These are phyloP conservation scores for Epichloe gansuensis DNA, from an alignment of 2,329 filamentous ascomycete genomes.

Conservation along the genomic window DNA sequence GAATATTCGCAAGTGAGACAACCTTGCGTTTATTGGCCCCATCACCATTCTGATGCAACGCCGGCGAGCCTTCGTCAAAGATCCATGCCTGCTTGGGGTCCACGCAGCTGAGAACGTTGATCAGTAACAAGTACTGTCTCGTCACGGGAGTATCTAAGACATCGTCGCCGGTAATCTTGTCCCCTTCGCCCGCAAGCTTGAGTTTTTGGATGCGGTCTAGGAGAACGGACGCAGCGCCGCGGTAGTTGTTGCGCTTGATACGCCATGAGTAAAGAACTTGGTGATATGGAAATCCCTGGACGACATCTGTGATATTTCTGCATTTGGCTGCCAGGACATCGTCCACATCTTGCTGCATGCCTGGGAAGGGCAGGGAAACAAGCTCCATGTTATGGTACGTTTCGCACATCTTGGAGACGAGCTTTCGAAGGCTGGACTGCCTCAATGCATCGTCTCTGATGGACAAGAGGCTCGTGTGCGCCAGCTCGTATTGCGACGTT, in stretches of 20 bases:
- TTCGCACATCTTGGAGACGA: conserved; percentile 59
- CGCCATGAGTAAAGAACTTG: conserved; percentile 88
- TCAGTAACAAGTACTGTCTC: conserved; percentile 74
- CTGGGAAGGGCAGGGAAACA: conserved; percentile 64
- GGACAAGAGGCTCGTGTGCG: conserved; percentile 64
- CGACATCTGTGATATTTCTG: conserved; percentile 52
- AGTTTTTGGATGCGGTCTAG: conserved; percentile 52
- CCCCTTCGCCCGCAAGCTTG: conserved; percentile 43
- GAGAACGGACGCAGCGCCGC: conserved; percentile 55
- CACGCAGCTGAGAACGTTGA: conserved; percentile 85
- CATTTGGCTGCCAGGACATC: conserved; percentile 62
- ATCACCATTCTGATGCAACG: conserved; percentile 12
- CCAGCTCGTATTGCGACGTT: conserved; percentile 67
- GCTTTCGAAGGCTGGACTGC: conserved; percentile 54
- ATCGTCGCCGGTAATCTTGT: conserved; percentile 41
- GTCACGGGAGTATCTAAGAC: conserved; percentile 51
- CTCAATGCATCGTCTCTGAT: conserved; percentile 62
- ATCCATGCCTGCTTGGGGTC: conserved; percentile 72
- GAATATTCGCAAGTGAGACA: conserved; percentile 72
- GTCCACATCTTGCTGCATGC: conserved; percentile 67
- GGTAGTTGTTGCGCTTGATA: conserved; percentile 71
- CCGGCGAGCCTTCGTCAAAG: conserved; percentile 27
- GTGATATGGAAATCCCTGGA: conserved; percentile 64
- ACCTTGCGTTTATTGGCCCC: conserved; percentile 51
- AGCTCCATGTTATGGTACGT: conserved; percentile 53